Evolutionary conservation across 257 asterid species (phyloP).

Genomic region (Przewalskia tangutica): DNA sequence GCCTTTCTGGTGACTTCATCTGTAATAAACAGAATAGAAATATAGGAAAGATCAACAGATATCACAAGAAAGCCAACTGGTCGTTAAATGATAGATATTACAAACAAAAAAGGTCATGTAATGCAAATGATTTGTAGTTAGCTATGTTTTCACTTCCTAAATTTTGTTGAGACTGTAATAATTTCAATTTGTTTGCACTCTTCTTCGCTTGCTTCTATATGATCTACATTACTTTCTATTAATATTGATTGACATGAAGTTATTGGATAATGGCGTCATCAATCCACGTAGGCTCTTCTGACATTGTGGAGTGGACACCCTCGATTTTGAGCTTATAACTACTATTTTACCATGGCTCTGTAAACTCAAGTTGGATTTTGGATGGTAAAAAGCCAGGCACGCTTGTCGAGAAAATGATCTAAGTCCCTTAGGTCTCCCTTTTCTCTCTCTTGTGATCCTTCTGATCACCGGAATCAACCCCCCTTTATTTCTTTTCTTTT

Average conservation of each 20-base stretch:
- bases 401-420: too few species aligned
- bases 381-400: neutral
- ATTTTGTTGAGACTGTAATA: neutral
- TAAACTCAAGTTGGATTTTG: too few species aligned
- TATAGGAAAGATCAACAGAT: neutral
- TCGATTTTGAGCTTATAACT: neutral
- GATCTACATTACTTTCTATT: conserved; percentile 1
- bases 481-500: too few species aligned
- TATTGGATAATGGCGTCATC: neutral
- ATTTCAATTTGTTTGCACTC: neutral
- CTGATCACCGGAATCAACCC: too few species aligned
- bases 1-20: conserved; percentile 43
- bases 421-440: too few species aligned
- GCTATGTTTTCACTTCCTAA: neutral
- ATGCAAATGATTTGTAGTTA: neutral
- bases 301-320: neutral
- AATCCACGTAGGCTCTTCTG: neutral
- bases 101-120: neutral
- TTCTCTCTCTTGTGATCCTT: too few species aligned
- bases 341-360: neutral
- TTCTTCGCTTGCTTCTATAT: neutral
- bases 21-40: conserved; percentile 20
- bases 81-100: neutral
- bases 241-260: neutral
- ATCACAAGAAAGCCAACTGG: neutral